Evolutionary conservation across 345 rosid genomes (phyloP).

Genomic region (Eucalyptus victrix): DNA sequence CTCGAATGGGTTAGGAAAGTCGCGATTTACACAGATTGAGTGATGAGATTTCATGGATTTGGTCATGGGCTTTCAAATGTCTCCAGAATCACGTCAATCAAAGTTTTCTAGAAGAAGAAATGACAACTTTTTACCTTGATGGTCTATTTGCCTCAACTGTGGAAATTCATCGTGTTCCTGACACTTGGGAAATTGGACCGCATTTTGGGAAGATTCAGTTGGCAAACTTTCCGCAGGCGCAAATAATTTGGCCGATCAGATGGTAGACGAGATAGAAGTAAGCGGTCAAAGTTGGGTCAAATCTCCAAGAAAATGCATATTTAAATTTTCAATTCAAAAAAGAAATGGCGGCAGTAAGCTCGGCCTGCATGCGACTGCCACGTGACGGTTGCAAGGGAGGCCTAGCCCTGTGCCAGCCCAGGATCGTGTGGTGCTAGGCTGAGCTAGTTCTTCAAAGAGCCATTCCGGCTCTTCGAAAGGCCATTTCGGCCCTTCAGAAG

Average conservation of each 20-base stretch:
- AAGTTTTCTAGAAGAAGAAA: not conserved
- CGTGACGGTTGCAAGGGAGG: not conserved
- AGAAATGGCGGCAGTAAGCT: not conserved
- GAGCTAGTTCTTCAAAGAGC: not conserved
- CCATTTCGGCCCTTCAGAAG: not conserved
- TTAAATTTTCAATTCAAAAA: not conserved
- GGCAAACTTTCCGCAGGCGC: not conserved
- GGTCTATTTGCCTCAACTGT: not conserved
- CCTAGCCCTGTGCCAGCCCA: not conserved
- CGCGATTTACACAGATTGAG: not conserved
- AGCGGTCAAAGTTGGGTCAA: not conserved
- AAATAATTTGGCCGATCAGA: not conserved
- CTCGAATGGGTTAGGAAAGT: too few relatives aligned
- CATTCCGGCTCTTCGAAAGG: not conserved
- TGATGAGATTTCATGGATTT: not conserved
- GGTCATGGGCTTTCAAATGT: not conserved
- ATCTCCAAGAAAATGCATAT: not conserved
- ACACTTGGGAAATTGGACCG: not conserved
- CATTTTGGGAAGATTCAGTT: not conserved
- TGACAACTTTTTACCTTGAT: too few relatives aligned
- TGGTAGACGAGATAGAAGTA: not conserved
- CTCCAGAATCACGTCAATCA: not conserved
- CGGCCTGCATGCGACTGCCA: not conserved
- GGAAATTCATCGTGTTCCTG: not conserved
- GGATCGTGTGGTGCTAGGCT: not conserved